Percentiles rank a stretch among this genome's conserved stretches.
Evolutionary conservation across 768 basidiomycete species (phyloP).

Genomic region (Pleurotus eryngii): DNA sequence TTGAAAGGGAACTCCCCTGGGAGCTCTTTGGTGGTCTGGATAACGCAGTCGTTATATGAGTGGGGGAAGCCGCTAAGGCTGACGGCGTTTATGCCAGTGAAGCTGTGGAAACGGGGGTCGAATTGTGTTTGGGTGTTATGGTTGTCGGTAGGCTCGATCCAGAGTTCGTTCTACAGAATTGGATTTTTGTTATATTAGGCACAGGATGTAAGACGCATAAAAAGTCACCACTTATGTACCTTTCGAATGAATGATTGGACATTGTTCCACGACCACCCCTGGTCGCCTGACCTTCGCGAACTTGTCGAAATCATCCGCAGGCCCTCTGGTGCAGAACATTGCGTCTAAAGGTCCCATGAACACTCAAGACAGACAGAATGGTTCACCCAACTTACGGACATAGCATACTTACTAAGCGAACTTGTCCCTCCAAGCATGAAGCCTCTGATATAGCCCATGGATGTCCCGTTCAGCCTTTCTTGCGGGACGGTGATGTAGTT

Average conservation of each 20-base stretch:
- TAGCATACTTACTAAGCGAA: conserved; percentile 14
- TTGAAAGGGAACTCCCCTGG: conserved; percentile 22
- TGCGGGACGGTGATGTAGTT: conserved; percentile 20
- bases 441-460: conserved; percentile 15
- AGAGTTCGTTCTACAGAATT: conserved; percentile 23
- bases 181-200: not conserved
- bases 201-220: not conserved
- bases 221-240: conserved; percentile 7
- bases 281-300: conserved; percentile 19
- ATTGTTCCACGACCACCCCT: conserved; percentile 26
- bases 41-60: conserved; percentile 17
- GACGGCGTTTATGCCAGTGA: conserved; percentile 20
- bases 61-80: conserved; percentile 18
- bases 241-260: conserved; percentile 21
- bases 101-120: conserved; percentile 23
- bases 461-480: conserved; percentile 10
- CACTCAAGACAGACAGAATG: not conserved
- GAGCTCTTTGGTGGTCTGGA: conserved; percentile 19
- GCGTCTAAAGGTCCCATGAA: conserved; percentile 21
- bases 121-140: conserved; percentile 25
- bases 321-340: conserved; percentile 22
- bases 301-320: conserved; percentile 22
- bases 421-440: conserved; percentile 16
- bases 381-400: not conserved
- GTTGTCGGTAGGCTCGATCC: conserved; percentile 20